phyloP scores from a whole-genome alignment of 805 yeast species.

The Starmerella tilneyi region DNA sequence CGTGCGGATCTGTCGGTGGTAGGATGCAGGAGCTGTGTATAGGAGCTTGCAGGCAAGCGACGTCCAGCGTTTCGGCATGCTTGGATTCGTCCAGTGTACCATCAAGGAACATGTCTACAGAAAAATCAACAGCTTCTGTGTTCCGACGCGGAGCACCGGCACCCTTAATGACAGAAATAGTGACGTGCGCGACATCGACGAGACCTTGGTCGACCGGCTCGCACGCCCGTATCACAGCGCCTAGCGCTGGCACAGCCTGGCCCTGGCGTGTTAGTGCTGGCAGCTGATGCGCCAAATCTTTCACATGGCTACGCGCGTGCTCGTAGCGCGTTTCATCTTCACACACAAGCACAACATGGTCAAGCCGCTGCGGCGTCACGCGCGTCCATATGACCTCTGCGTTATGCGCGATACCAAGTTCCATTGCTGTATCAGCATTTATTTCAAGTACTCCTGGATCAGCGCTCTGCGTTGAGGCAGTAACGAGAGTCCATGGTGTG shows the following conservation, averaged over 20 bases:
- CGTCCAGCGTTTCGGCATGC: constrained; percentile 2
- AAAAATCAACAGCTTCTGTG: background rate
- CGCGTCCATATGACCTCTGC: constrained; percentile 9
- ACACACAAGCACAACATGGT: constrained; percentile 33
- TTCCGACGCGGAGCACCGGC: too few species aligned
- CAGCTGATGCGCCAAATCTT: constrained; percentile 19
- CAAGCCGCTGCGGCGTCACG: constrained; percentile 28
- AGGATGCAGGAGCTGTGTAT: constrained; percentile 13
- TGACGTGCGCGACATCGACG: constrained; percentile 30
- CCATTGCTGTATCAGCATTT: too few species aligned
- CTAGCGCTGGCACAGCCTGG: constrained; percentile 36
- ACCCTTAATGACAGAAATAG: constrained; percentile 25
- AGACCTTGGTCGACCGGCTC: constrained; percentile 72
- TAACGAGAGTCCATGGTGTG: constrained; percentile 16
- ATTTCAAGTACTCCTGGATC: too few species aligned
- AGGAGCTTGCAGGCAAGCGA: constrained; percentile 12
- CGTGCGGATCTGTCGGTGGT: constrained; percentile 27
- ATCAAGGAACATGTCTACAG: constrained; percentile 13
- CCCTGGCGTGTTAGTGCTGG: constrained; percentile 36
- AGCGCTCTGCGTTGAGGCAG: background rate
- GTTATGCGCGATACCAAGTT: too few species aligned
- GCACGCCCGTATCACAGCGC: constrained; percentile 47
- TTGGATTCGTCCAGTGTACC: background rate
- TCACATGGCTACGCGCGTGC: constrained; percentile 16
- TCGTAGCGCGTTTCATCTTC: constrained; percentile 42